These are phyloP conservation scores for Planoprotostelium fungivorum DNA, from an alignment of 78 protist species.

Conservation along the genomic window DNA sequence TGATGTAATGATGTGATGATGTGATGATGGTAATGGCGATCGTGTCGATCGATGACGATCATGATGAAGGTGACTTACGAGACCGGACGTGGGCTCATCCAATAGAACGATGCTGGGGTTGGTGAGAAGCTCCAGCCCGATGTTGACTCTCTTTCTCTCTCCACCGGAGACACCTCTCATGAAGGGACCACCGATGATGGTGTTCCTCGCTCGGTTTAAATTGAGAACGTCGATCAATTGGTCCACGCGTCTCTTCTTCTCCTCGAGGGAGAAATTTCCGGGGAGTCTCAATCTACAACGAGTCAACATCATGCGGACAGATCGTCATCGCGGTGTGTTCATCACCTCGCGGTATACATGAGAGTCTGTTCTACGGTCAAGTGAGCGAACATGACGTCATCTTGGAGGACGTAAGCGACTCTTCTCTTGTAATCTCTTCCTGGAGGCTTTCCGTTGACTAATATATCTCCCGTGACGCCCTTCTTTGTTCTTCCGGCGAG, in stretches of 20 bases:
- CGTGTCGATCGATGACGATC: too few relatives aligned
- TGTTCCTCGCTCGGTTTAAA: not conserved
- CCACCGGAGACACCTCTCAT: slow-evolving; percentile 79
- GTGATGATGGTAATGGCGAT: too few relatives aligned
- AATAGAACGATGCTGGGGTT: slow-evolving; percentile 28
- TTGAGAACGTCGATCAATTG: slow-evolving; percentile 7
- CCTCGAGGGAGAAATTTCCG: not conserved
- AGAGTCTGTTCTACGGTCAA: slow-evolving; percentile 23
- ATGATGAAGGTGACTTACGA: too few relatives aligned
- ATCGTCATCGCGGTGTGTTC: not conserved
- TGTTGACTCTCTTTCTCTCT: slow-evolving; percentile 59
- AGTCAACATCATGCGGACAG: not conserved
- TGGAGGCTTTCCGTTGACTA: slow-evolving; percentile 40
- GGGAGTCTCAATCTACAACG: slow-evolving; percentile 5
- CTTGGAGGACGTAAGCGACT: slow-evolving; percentile 48
- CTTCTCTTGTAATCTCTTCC: slow-evolving; percentile 24
- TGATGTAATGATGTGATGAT: too few relatives aligned
- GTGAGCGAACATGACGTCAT: slow-evolving; percentile 22
- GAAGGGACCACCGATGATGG: slow-evolving; percentile 24
- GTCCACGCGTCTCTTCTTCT: slow-evolving; percentile 18
- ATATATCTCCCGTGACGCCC: slow-evolving; percentile 33
- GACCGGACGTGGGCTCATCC: not conserved
- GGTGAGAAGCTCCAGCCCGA: slow-evolving; percentile 68
- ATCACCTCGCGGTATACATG: slow-evolving; percentile 32
- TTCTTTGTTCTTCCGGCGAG: slow-evolving; percentile 37